These are phyloP conservation scores for Pelargonium citronellum DNA, from an alignment of 441 rosid genomes.

Conservation along the genomic window DNA sequence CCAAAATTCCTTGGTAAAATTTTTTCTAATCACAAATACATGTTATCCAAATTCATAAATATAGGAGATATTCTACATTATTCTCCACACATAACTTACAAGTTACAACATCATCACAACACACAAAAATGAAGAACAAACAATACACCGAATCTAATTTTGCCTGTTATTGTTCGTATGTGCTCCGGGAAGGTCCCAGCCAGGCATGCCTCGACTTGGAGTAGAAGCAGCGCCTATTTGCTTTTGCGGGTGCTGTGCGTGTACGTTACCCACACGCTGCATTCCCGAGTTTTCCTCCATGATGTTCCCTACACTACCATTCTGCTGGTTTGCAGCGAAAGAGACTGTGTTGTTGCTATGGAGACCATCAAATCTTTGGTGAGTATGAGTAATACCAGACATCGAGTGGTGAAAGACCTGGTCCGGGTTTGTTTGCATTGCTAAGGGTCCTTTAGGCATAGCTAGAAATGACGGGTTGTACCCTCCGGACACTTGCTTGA, in stretches of 20 bases:
- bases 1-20: no score
- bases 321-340: not conserved
- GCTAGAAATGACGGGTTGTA: not conserved
- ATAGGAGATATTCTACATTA: not conserved
- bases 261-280: not conserved
- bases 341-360: not conserved
- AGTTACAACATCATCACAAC: no score
- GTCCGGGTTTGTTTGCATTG: slow-evolving; percentile 7
- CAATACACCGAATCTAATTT: not conserved
- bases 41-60: not conserved
- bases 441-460: not conserved
- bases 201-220: not conserved
- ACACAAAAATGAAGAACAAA: not conserved
- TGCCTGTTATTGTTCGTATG: not conserved
- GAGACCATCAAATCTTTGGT: slow-evolving; percentile 1
- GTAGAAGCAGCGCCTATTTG: not conserved
- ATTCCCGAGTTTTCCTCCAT: not conserved
- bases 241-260: not conserved
- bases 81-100: not conserved
- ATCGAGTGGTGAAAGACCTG: slow-evolving; percentile 2
- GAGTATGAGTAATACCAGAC: not conserved
- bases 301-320: not conserved
- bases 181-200: not conserved
- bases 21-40: not conserved
- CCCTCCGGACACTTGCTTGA: slow-evolving; percentile 5